Percentiles rank a stretch among this genome's conserved stretches.
Evolutionary conservation across 2,329 filamentous ascomycete genomes (phyloP).

Genomic region (Blumeria graminis): DNA sequence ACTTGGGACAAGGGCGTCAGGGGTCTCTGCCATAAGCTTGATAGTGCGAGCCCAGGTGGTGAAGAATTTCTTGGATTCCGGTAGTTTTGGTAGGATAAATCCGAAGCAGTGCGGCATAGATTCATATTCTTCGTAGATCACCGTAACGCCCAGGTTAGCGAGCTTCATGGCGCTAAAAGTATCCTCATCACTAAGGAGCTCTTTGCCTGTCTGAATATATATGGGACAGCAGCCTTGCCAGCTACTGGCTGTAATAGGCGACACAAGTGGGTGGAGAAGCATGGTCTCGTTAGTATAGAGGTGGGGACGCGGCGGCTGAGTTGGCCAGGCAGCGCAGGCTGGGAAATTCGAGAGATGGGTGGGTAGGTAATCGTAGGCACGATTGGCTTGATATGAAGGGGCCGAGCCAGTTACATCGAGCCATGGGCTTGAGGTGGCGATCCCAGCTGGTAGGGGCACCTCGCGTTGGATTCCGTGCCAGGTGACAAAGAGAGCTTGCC

Average conservation of each 20-base stretch:
- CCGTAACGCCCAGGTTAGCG: constrained; percentile 28
- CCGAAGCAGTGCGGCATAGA: constrained; percentile 62
- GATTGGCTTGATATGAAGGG: constrained; percentile 27
- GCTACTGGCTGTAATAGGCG: constrained; percentile 28
- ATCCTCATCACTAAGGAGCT: constrained; percentile 45
- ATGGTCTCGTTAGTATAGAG: constrained; percentile 31
- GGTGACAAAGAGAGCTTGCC: constrained; percentile 21
- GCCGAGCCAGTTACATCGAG: constrained; percentile 41
- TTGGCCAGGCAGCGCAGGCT: constrained; percentile 32
- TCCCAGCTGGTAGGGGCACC: constrained; percentile 41
- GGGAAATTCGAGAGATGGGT: constrained; percentile 18
- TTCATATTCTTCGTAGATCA: constrained; percentile 50
- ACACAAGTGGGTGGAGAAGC: constrained; percentile 41
- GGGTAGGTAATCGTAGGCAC: constrained; percentile 39
- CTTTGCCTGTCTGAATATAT: constrained; percentile 45
- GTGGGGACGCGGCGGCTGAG: constrained; percentile 25
- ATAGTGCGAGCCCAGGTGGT: constrained; percentile 33
- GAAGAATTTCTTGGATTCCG: constrained; percentile 26
- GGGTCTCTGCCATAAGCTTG: constrained; percentile 14
- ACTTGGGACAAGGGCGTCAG: constrained; percentile 13
- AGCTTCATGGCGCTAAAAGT: constrained; percentile 33
- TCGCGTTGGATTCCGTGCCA: constrained; percentile 36
- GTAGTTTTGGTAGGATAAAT: constrained; percentile 25
- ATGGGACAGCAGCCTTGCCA: constrained; percentile 43
- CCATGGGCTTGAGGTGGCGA: constrained; percentile 43